Base-by-base conservation (phyloP, 768 basidiomycete genomes). In the Rhodotorula kratochvilovae region DNA sequence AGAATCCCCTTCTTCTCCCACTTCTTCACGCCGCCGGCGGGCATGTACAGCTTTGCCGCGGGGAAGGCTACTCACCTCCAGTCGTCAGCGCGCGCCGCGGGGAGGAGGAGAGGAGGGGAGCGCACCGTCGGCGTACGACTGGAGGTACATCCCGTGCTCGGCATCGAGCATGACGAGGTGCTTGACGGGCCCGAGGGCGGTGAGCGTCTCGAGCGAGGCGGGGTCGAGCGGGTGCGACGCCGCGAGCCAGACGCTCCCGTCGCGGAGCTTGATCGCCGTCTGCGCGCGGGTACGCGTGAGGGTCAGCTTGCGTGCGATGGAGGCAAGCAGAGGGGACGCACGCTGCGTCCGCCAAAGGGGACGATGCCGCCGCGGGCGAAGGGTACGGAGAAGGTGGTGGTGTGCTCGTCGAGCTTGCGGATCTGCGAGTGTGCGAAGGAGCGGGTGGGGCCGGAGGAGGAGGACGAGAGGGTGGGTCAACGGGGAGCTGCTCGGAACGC, bases 231-330 rank as follows among this genome's bases (percentile, higher is more conserved):
- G 88, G 15, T 88, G 88, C 1, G 90, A 91, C 0, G 90, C 91
- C n/a, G 91, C 82, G 21, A 92, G 83, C 86, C 90, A 93, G 36
- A 93, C 87, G 21, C 85, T 87, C 48, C 88, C 87, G 61, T 85
- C 84, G 50, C 81, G 80, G 33, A 93, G 83, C 80, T 84, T 86
- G 76, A 94, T 83, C 0, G 91, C 92, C 0, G 91, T 94, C 13
- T 90, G 88, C 56, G 25, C 3, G 35, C 19, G 35, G 19, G 42
- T 25, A 1, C 17, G 16, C 5, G 21, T 23, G 46, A 23, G 45
- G 45, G 19, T 50, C 25, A 50, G 25, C 48, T 5, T 12, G 48
- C 5, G 11, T 2, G 5, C 48, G 48, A 50, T 23, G 10, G 48
- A 27, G 25, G 25, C 48, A 23, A 25, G 48, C 25, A 50, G 12